Evolutionary conservation across 305 asterid species (phyloP), one percentile per base, ranked within the genome.

Genomic region (Fraxinus velutina): DNA sequence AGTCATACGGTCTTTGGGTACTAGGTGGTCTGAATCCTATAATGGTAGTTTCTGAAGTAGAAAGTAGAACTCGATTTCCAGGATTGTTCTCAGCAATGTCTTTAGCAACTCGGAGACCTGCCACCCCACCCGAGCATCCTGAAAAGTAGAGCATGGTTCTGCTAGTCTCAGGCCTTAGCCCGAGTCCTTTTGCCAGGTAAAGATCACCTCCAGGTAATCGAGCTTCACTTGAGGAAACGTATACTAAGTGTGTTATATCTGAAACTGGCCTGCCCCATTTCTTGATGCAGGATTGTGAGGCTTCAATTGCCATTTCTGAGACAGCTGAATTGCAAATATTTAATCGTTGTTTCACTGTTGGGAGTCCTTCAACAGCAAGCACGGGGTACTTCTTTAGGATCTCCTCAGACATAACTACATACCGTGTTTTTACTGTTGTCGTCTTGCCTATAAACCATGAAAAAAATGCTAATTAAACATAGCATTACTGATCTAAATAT

Each of bases 111-210:
- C 99, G 88, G 21, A 94, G 93, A 84, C 98, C 99, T 1, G 99
- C 99, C 6, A 94, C 99, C 5, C 97, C 99, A 1, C 99, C 98
- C 0, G 98, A 93, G 91, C 98, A 95, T 82, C 99, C 98, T 3
- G 97, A 88, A 74, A 96, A 96, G 85, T 94, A 94, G 85, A 96
- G 91, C 94, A 83, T 94, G 76, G 90, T 92, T 33, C 98, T 82
- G 5, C 85, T 90, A 29, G 95, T 92, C 30, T 87, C 72, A n/a
- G 94, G 97, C 75, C 79, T 70, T 50, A 94, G 92, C 37, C 96
- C 99, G 1, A 96, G 92, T 9, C 97, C 99, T 76, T 89, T 91
- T 2, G 98, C 97, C 2, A 96, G 92, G 90, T 90, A 90, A 30
- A 96, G 94, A 78, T 94, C 97, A 0, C 99, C 95, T 1, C 97